phyloP scores from a whole-genome alignment of 768 basidiomycete genomes.

The Amanita jacksonii region DNA sequence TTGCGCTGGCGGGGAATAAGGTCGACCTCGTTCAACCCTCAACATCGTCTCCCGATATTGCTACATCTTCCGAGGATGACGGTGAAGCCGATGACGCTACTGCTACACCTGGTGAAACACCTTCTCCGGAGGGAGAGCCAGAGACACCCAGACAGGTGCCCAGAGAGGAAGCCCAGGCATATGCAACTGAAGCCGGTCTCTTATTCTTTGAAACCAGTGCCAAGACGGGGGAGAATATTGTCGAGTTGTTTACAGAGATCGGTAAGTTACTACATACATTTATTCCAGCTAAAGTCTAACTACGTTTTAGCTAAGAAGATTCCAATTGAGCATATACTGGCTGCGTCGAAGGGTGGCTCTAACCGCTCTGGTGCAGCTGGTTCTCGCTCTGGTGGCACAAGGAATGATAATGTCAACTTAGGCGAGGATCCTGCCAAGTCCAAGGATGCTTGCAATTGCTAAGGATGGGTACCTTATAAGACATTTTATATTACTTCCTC shows the following conservation, averaged over 20 bases:
- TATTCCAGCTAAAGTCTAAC: not conserved
- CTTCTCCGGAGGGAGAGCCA: conserved; percentile 40
- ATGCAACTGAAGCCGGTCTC: conserved; percentile 89
- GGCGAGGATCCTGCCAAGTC: conserved; percentile 56
- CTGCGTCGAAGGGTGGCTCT: conserved; percentile 63
- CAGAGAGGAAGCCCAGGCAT: conserved; percentile 91
- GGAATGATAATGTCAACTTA: conserved; percentile 58
- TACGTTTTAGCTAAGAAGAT: conserved; percentile 43
- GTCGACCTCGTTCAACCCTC: conserved; percentile 79
- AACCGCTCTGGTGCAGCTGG: conserved; percentile 53
- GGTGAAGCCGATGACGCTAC: conserved; percentile 93
- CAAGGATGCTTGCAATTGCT: conserved; percentile 80
- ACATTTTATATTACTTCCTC: not conserved
- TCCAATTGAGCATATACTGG: conserved; percentile 87
- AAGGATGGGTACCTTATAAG: conserved; percentile 22
- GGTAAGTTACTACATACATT: conserved; percentile 40
- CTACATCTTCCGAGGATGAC: conserved; percentile 59
- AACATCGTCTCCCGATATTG: conserved; percentile 35
- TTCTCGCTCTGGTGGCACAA: conserved; percentile 38
- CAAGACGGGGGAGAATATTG: conserved; percentile 92
- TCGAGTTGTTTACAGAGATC: conserved; percentile 97
- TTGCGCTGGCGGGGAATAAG: conserved; percentile 97
- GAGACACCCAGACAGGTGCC: conserved; percentile 85
- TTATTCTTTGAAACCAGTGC: conserved; percentile 98
- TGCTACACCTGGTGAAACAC: conserved; percentile 68